Base-by-base conservation (phyloP, 805 yeast genomes). In the Saccharomycopsis oosterbeekiorum region DNA sequence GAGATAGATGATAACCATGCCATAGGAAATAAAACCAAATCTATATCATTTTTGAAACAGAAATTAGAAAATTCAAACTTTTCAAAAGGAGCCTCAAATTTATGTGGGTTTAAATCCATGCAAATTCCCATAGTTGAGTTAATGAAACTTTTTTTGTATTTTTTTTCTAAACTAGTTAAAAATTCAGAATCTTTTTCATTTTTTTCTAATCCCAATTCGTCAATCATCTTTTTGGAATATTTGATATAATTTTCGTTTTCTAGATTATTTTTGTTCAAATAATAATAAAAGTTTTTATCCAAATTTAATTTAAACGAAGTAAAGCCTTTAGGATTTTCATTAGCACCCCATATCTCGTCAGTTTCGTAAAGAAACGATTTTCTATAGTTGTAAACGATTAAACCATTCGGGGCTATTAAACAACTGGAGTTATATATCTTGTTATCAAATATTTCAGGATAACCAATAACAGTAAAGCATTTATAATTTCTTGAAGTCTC, bases 101-200 rank as follows among this genome's bases (percentile, higher is more conserved):
- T 78, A 70, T 88, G 87, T 0, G 97, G 97, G 70, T 89, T 91
- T 64, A 92, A 71, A 73, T 92, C 98, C 97, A 92, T 92, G 70
- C 98, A 92, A 5, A 92, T 90, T 0, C 97, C 98, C 60, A 92
- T 76, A 40, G 84, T 78, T 1, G 86, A 74, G 41, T 70, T 78
- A 6, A 81, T 66, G 21, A 65, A 65, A 64, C 40, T 68, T 26
- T 29, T 68, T 1, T 56, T 53, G 17, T 67, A 62, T 5, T 55
- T 21, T 4, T 61, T 59, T 11, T 59, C 61, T 4, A 59, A 65
- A 17, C 59, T 67, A 10, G 64, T 56, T 39, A 59, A 67, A 57
- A 66, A 68, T 29, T 68, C 62, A 15, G 63, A 58, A 43, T 26
- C 47, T 39, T 5, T 15, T 51, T 58, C 34, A 14, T 39, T 37